These are phyloP conservation scores for Osmanthus fragrans DNA, from an alignment of 257 asterid species.

Conservation along the genomic window DNA sequence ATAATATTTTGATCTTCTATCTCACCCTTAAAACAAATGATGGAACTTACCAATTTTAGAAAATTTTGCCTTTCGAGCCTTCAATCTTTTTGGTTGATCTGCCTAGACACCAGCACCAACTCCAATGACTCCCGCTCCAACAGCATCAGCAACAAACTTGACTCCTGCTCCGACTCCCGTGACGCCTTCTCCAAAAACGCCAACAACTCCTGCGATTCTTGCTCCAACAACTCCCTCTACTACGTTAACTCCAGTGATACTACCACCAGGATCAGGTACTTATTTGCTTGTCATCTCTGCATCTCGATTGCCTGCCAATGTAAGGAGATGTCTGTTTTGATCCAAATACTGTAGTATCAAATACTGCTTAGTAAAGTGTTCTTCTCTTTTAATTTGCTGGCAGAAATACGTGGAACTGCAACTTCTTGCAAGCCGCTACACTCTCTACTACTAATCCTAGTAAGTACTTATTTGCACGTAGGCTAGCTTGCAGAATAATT, in stretches of 20 bases:
- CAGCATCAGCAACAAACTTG: slow-evolving; percentile 25
- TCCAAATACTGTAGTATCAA: slow-evolving; percentile 53
- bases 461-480: slow-evolving; percentile 31
- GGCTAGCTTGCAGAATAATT: not conserved
- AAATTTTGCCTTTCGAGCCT: not conserved
- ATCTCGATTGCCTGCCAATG: slow-evolving; percentile 59
- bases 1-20: not conserved
- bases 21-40: too few species aligned
- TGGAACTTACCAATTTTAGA: not conserved
- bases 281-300: slow-evolving; percentile 16
- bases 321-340: slow-evolving; percentile 78
- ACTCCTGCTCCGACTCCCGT: slow-evolving; percentile 1
- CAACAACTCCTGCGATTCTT: slow-evolving; percentile 21
- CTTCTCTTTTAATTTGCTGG: slow-evolving; percentile 73
- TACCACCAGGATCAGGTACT: slow-evolving; percentile 25
- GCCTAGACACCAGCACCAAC: slow-evolving; percentile 25
- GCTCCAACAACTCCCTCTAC: slow-evolving; percentile 31
- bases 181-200: slow-evolving; percentile 10
- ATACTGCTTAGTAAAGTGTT: slow-evolving; percentile 79
- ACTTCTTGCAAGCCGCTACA: slow-evolving; percentile 64
- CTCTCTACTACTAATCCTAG: slow-evolving; percentile 65
- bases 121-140: slow-evolving; percentile 31
- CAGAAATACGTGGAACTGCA: slow-evolving; percentile 76
- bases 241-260: slow-evolving; percentile 9
- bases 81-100: slow-evolving; percentile 20